Evolutionary conservation across 352 stramenopile species (phyloP).

Genomic region (Globisporangium megalacanthum): DNA sequence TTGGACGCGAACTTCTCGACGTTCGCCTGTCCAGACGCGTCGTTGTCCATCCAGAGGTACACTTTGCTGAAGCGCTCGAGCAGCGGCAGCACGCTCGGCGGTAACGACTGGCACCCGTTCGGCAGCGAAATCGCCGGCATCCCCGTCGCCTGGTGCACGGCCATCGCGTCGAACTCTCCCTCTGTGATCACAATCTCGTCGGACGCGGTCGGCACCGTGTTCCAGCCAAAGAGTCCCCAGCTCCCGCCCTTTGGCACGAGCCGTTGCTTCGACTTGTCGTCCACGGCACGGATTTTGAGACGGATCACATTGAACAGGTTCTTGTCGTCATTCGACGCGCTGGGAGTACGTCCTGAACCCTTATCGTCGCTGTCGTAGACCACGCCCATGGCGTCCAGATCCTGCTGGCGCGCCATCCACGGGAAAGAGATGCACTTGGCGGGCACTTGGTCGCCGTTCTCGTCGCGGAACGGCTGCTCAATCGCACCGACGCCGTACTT

Average conservation of each 20-base stretch:
- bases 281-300: slow-evolving; percentile 80
- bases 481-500: slow-evolving; percentile 90
- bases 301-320: slow-evolving; percentile 78
- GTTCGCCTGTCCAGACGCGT: slow-evolving; percentile 91
- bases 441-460: slow-evolving; percentile 42
- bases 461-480: slow-evolving; percentile 79
- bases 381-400: slow-evolving; percentile 84
- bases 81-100: slow-evolving; percentile 91
- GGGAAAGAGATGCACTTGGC: slow-evolving; percentile 93
- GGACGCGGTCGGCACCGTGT: slow-evolving; percentile 88
- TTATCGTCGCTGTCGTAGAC: slow-evolving; percentile 43
- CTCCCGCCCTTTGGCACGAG: slow-evolving; percentile 90
- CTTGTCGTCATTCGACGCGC: slow-evolving; percentile 34
- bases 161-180: slow-evolving; percentile 96
- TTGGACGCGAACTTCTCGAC: slow-evolving; percentile 97
- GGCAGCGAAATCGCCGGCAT: slow-evolving; percentile 92
- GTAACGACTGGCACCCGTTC: slow-evolving; percentile 96
- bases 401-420: slow-evolving; percentile 88
- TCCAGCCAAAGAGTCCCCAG: slow-evolving; percentile 99
- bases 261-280: slow-evolving; percentile 85
- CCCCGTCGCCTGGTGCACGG: slow-evolving; percentile 95
- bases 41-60: slow-evolving; percentile 99
- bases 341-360: background rate
- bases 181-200: slow-evolving; percentile 96
- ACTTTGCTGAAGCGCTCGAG: slow-evolving; percentile 97